Evolutionary conservation across 495 filamentous ascomycete genomes (phyloP).

Genomic region (Lasiosphaeriaceae sp.): DNA sequence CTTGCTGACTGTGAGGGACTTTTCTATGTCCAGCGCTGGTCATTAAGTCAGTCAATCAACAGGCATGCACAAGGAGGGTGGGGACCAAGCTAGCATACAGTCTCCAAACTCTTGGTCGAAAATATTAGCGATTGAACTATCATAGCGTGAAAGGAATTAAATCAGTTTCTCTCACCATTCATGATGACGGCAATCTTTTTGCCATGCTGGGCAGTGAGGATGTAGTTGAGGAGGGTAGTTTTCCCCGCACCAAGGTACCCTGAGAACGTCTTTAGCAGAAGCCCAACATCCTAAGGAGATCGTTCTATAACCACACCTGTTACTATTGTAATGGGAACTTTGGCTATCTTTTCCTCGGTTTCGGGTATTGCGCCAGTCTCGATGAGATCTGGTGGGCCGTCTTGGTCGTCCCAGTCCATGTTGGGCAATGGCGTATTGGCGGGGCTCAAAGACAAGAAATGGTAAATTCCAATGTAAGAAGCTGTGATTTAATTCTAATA

Average conservation of each 20-base stretch:
- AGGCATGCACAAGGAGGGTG: background rate
- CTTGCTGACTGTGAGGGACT: slow-evolving; percentile 82
- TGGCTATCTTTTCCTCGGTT: slow-evolving; percentile 52
- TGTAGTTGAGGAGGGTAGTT: slow-evolving; percentile 93
- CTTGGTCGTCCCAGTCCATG: slow-evolving; percentile 62
- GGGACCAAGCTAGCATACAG: slow-evolving; percentile 52
- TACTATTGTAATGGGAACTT: slow-evolving; percentile 91
- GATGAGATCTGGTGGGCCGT: slow-evolving; percentile 70
- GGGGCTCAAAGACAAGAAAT: background rate
- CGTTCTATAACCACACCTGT: slow-evolving; percentile 56
- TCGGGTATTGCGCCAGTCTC: slow-evolving; percentile 39
- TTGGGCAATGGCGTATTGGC: background rate
- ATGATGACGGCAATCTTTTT: slow-evolving; percentile 97
- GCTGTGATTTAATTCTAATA: too few species aligned
- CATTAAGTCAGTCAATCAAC: slow-evolving; percentile 17
- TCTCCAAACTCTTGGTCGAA: slow-evolving; percentile 76
- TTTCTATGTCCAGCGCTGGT: slow-evolving; percentile 87
- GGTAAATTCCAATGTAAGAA: background rate
- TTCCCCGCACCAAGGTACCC: slow-evolving; percentile 92
- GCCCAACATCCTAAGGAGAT: background rate
- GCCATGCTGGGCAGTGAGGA: slow-evolving; percentile 86
- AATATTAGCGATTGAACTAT: background rate
- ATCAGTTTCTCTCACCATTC: slow-evolving; percentile 58
- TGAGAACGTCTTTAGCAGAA: slow-evolving; percentile 8
- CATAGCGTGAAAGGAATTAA: background rate